These are phyloP conservation scores for Cnidoscolus chayamansa DNA, from an alignment of 441 rosid genomes.

Conservation along the genomic window DNA sequence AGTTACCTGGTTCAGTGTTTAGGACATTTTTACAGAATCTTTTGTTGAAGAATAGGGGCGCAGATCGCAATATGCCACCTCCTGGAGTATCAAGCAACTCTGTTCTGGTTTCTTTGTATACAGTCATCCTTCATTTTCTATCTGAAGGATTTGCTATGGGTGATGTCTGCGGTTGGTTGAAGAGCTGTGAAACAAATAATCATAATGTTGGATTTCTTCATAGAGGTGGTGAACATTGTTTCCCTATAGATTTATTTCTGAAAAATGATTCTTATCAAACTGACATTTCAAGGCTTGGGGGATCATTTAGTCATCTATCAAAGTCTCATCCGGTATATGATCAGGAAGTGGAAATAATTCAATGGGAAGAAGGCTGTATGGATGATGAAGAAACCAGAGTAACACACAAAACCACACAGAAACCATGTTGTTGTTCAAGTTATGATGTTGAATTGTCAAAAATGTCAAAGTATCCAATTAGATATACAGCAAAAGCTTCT, in stretches of 20 bases:
- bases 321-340: constrained; percentile 68
- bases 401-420: constrained; percentile 69
- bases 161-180: constrained; percentile 57
- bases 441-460: constrained; percentile 66
- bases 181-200: constrained; percentile 43
- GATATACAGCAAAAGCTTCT: constrained; percentile 53
- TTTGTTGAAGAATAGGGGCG: constrained; percentile 83
- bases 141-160: constrained; percentile 81
- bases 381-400: constrained; percentile 79
- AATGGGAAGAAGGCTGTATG: constrained; percentile 97
- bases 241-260: constrained; percentile 80
- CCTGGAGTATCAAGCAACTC: constrained; percentile 87
- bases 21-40: constrained; percentile 84
- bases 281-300: constrained; percentile 95
- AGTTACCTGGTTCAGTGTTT: constrained; percentile 89
- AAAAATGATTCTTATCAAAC: constrained; percentile 75
- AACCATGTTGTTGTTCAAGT: constrained; percentile 94
- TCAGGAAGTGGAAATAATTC: constrained; percentile 68
- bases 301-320: constrained; percentile 74
- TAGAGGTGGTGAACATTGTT: constrained; percentile 88
- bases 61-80: constrained; percentile 74
- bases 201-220: constrained; percentile 77
- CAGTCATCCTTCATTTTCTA: constrained; percentile 85
- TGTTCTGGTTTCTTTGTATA: constrained; percentile 79
- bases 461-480: constrained; percentile 59